phyloP scores from a whole-genome alignment of 495 filamentous ascomycete genomes.

The Annulohypoxylon maeteangense region DNA sequence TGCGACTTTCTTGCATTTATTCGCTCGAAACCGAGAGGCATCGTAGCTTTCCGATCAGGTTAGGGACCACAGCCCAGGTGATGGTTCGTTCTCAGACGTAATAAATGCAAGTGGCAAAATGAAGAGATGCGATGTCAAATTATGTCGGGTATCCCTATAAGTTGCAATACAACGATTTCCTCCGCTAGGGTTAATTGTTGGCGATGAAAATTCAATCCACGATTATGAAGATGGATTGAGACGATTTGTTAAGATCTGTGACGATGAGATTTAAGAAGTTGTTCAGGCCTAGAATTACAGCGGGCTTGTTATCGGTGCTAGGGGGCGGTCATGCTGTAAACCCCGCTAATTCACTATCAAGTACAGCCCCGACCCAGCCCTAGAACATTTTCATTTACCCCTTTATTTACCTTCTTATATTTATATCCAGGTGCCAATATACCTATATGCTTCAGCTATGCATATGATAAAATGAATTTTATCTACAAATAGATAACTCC shows the following conservation, averaged over 20 bases:
- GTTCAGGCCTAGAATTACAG: neutral
- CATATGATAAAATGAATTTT: neutral
- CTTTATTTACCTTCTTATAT: neutral
- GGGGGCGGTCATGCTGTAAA: constrained; percentile 2
- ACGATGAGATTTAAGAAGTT: neutral
- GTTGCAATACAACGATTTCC: neutral
- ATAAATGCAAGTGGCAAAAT: neutral
- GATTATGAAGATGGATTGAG: neutral
- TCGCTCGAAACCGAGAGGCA: constrained; percentile 75
- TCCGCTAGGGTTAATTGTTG: neutral
- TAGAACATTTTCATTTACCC: neutral
- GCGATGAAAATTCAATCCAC: neutral
- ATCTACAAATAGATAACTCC: neutral
- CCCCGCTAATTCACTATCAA: constrained; percentile 11
- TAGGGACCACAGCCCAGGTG: neutral
- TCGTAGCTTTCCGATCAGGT: constrained; percentile 43
- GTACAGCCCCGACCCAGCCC: neutral
- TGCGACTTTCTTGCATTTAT: constrained; percentile 72
- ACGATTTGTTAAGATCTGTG: neutral
- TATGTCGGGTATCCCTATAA: neutral
- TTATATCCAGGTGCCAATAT: neutral
- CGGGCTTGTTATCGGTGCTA: constrained; percentile 8
- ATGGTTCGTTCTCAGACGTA: neutral
- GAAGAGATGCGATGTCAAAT: neutral
- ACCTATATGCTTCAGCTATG: neutral